phyloP scores from a whole-genome alignment of 371 early-diverging fungal species.

The Circinella minor region DNA sequence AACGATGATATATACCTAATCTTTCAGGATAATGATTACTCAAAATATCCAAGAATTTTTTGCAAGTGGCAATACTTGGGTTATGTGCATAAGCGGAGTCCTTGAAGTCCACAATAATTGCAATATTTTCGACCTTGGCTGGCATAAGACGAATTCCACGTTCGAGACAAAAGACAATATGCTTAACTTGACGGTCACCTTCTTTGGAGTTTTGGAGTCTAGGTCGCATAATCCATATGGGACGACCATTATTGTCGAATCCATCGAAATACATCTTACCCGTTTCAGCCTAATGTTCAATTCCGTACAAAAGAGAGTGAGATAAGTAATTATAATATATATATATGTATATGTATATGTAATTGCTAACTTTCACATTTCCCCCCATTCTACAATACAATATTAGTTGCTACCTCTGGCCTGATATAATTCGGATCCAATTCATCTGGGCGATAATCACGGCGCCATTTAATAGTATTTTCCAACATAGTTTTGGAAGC shows the following conservation, averaged over 20 bases:
- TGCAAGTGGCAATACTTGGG: conserved; percentile 74
- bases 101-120: conserved; percentile 83
- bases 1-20: conserved; percentile 45
- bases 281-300: conserved; percentile 56
- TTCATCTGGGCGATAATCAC: conserved; percentile 71
- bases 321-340: too few species aligned
- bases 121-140: conserved; percentile 66
- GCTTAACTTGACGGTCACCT: conserved; percentile 75
- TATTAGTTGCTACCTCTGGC: conserved; percentile 58
- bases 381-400: too few species aligned
- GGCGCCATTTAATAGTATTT: conserved; percentile 79
- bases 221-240: conserved; percentile 77
- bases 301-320: too few species aligned
- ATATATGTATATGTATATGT: too few species aligned
- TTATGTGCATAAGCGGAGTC: conserved; percentile 70
- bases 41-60: conserved; percentile 78
- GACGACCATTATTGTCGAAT: conserved; percentile 72
- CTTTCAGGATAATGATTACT: conserved; percentile 90
- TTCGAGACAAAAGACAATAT: conserved; percentile 82
- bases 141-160: conserved; percentile 83
- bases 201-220: conserved; percentile 82
- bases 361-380: too few species aligned
- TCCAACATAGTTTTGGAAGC: conserved; percentile 67
- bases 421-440: conserved; percentile 76
- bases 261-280: conserved; percentile 88